These are phyloP conservation scores for Trebouxia sp. DNA, from an alignment of 139 green algal genomes.

Conservation along the genomic window DNA sequence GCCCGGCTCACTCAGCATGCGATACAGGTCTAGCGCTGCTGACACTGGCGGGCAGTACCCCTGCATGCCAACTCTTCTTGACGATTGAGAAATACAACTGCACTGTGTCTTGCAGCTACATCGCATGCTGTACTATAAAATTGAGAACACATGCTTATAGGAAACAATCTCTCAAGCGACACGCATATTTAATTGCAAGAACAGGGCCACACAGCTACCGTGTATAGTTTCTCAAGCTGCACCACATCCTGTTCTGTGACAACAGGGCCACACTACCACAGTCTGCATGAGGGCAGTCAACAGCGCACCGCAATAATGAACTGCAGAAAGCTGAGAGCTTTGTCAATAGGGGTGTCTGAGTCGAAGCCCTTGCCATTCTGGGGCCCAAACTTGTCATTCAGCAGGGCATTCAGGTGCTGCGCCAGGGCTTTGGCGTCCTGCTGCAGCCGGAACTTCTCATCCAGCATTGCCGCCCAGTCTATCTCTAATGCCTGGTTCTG, in stretches of 20 bases:
- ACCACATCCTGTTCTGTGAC: no score
- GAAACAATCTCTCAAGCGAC: no score
- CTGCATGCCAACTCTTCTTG: background rate
- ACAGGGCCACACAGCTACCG: no score
- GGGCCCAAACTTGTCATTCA: constrained; percentile 11
- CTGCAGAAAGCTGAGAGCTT: background rate
- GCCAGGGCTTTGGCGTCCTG: background rate
- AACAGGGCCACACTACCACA: no score
- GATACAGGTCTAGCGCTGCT: background rate
- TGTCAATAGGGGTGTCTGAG: constrained; percentile 8
- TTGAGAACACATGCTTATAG: no score
- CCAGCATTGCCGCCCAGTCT: background rate
- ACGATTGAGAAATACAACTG: no score
- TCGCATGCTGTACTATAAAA: no score
- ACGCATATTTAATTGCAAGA: no score
- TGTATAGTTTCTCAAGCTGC: no score
- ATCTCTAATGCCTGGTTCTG: background rate
- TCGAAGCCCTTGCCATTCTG: background rate
- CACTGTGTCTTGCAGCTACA: no score
- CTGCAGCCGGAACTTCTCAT: constrained; percentile 17
- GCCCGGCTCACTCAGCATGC: background rate
- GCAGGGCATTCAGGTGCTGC: constrained; percentile 12
- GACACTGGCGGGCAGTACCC: background rate
- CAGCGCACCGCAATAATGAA: constrained; percentile 24
- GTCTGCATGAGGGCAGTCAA: no score